A percentile compares a stretch with the other conserved stretches of the same genome.
Conservation (phyloP, 1,139 yeast species). For the Yarrowia galli region DNA sequence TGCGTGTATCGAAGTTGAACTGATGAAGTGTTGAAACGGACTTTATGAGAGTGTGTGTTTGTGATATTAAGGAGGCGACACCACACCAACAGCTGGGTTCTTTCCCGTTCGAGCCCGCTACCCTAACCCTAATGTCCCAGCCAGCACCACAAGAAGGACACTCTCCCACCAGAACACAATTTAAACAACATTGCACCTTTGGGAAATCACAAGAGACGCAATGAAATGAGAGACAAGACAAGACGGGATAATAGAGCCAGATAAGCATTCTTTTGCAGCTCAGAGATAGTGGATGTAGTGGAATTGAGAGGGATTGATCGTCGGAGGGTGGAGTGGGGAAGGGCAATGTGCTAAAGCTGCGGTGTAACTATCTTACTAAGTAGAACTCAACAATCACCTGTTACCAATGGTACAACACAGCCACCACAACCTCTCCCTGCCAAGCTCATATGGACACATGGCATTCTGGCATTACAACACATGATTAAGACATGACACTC, state of each 20-base stretch:
- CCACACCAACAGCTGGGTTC: constrained; percentile 27
- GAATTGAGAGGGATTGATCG: constrained; percentile 10
- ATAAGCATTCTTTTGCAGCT: background rate
- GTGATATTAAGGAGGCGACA: constrained; percentile 37
- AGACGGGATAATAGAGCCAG: background rate
- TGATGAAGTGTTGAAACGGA: constrained; percentile 38
- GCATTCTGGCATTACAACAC: background rate
- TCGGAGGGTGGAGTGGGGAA: background rate
- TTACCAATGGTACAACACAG: no score
- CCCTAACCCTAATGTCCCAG: constrained; percentile 38
- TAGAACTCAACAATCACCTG: no score
- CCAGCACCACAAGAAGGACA: no score
- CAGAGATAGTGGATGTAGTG: constrained; percentile 9
- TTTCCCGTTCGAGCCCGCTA: background rate
- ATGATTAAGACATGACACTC: constrained; percentile 16
- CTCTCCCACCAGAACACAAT: no score
- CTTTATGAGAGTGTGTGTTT: constrained; percentile 30
- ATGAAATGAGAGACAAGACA: no score
- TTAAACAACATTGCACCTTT: no score
- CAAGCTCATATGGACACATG: background rate
- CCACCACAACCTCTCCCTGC: background rate
- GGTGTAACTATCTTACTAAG: no score
- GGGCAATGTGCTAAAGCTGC: no score
- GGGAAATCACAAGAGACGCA: no score
- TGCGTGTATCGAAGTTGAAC: constrained; percentile 36